These are phyloP conservation scores for Colletotrichum orbiculare DNA, from an alignment of 2,329 filamentous ascomycete genomes.

Conservation along the genomic window DNA sequence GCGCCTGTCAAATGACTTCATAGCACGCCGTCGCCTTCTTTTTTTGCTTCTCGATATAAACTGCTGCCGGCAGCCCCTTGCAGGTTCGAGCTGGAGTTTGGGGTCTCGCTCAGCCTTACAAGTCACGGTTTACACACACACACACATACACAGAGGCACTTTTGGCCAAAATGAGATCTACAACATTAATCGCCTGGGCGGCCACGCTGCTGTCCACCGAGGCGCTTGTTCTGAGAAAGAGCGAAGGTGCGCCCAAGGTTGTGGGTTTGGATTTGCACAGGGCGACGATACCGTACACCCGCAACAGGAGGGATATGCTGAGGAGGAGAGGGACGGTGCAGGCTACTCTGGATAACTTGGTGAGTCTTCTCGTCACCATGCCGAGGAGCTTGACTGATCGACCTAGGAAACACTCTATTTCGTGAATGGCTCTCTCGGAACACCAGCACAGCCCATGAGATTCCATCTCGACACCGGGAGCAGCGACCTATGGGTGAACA, in stretches of 20 bases:
- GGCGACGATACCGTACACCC: slow-evolving; percentile 39
- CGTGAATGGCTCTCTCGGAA: slow-evolving; percentile 71
- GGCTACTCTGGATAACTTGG: slow-evolving; percentile 66
- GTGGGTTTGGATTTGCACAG: slow-evolving; percentile 58
- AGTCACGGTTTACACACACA: neutral
- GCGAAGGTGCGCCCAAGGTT: slow-evolving; percentile 52
- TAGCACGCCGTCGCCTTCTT: slow-evolving; percentile 15
- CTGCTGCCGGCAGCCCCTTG: slow-evolving; percentile 8
- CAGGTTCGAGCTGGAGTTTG: slow-evolving; percentile 1
- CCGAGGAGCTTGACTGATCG: slow-evolving; percentile 23
- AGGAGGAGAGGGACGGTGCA: slow-evolving; percentile 56
- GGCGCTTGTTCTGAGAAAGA: slow-evolving; percentile 44
- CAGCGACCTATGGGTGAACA: slow-evolving; percentile 79
- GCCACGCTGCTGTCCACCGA: slow-evolving; percentile 43
- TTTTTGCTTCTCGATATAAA: slow-evolving; percentile 20
- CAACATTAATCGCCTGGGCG: slow-evolving; percentile 43
- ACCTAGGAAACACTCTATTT: slow-evolving; percentile 71
- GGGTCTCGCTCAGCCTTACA: slow-evolving; percentile 4
- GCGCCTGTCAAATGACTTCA: slow-evolving; percentile 33
- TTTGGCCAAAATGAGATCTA: slow-evolving; percentile 49
- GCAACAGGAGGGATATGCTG: slow-evolving; percentile 36
- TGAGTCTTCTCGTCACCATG: slow-evolving; percentile 44
- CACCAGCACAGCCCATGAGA: slow-evolving; percentile 66
- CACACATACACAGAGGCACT: neutral
- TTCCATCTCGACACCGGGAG: slow-evolving; percentile 76